Base-by-base conservation (phyloP, 768 basidiomycete genomes). In the Xerocomus spinulosus region DNA sequence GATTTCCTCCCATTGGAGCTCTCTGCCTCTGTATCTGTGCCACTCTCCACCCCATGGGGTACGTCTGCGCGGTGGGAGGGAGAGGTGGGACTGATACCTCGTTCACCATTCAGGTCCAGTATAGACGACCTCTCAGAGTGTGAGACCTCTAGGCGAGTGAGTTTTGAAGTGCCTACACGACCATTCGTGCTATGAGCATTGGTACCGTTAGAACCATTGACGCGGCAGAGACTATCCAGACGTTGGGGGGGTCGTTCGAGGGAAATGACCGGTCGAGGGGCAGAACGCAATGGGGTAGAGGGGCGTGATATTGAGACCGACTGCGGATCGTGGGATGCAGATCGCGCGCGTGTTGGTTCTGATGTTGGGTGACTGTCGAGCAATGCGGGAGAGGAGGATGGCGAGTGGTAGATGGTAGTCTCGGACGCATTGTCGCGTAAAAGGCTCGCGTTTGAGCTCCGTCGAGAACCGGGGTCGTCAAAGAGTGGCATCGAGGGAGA, bases 21-120 rank as follows among this genome's bases (percentile, higher is more conserved):
- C 50, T 86, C 85, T 0, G 73, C 71, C 37, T 87, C 86, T 0
- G 81, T 83, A 52, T 88, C 86, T 3, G 82, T 84, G 13, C 80
- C 85, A 56, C 84, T 87, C 67, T 87, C 87, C 15, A 88, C 72
- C 12, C 79, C 72, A 42, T 77, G 81, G 47, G 86, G 87, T 9
- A 88, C 85, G 59, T 89, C 86, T 0, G 77, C 79, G 29, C 68
- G 74, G 57, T 82, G 80, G 3, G 78, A 73, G 5, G 85, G 84
- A 0, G 83, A 84, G 3, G 73, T 69, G 13, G 83, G 79, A 9
- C 54, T 46, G 14, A 23, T 29, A 23, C 55, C 46, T 21, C 57
- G 52, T 37, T 67, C 67, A 20, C 48, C 50, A 36, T 49, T 53
- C 52, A 53, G 55, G 26, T 52, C 55, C 7, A 48, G 37, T 18